These are phyloP conservation scores for Holtermannia corniformis DNA, from an alignment of 768 basidiomycete species.

Conservation along the genomic window DNA sequence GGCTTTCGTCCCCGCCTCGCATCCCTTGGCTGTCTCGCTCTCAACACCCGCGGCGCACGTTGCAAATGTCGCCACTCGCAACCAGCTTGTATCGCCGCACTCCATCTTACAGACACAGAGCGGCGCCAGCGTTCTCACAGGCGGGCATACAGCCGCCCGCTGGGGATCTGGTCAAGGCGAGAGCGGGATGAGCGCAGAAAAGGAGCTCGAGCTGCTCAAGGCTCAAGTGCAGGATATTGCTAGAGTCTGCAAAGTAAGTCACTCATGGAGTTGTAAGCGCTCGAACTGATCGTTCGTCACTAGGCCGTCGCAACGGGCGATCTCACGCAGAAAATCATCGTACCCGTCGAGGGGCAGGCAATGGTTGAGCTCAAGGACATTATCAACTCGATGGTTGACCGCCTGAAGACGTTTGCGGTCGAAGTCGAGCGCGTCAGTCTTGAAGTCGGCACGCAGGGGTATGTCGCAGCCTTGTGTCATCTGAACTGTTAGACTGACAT, in stretches of 20 bases:
- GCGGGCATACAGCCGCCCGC: conserved; percentile 19
- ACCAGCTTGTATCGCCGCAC: conserved; percentile 1
- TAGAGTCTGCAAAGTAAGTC: conserved; percentile 56
- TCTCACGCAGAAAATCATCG: conserved; percentile 67
- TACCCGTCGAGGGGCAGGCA: conserved; percentile 65
- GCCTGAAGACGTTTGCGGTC: conserved; percentile 76
- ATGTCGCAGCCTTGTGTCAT: conserved; percentile 49
- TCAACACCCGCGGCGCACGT: conserved; percentile 19
- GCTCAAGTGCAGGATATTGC: conserved; percentile 77
- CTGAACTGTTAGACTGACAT: conserved; percentile 26
- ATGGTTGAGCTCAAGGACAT: conserved; percentile 67
- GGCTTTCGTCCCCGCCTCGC: conserved; percentile 7
- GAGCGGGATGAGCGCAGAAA: conserved; percentile 37
- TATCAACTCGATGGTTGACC: conserved; percentile 49
- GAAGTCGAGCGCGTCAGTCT: conserved; percentile 73
- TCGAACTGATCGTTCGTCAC: background rate
- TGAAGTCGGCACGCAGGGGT: conserved; percentile 48
- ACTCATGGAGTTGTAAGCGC: too few relatives aligned
- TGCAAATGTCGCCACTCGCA: background rate
- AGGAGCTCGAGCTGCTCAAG: conserved; percentile 68
- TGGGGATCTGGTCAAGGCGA: conserved; percentile 13
- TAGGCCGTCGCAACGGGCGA: conserved; percentile 64
- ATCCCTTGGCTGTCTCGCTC: conserved; percentile 17
- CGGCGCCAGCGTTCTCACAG: conserved; percentile 17
- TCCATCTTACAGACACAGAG: conserved; percentile 16